These are phyloP conservation scores for Endotrypanum monterogeii DNA, from an alignment of 208 protist genomes.

Conservation along the genomic window DNA sequence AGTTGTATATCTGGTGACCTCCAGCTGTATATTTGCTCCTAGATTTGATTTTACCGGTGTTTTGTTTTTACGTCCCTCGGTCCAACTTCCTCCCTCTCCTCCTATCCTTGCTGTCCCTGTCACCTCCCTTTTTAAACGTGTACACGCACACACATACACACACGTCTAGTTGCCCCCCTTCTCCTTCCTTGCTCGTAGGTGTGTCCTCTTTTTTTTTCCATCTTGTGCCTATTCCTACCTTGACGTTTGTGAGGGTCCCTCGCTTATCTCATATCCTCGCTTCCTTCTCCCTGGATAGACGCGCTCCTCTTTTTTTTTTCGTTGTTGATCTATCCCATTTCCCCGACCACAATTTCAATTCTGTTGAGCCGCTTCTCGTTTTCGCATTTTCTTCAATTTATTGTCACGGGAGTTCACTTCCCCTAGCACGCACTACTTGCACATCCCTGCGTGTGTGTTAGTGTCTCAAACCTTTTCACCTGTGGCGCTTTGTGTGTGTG, in stretches of 20 bases:
- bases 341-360: too few relatives aligned
- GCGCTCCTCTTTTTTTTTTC: neutral
- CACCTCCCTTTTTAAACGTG: neutral
- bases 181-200: neutral
- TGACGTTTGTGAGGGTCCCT: neutral
- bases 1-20: too few relatives aligned
- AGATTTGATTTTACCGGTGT: neutral
- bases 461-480: too few relatives aligned
- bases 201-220: neutral
- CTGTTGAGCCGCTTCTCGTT: too few relatives aligned
- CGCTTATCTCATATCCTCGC: neutral
- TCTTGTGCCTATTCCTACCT: neutral
- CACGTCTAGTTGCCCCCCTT: too few relatives aligned
- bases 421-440: too few relatives aligned
- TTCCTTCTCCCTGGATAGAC: neutral
- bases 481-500: too few relatives aligned
- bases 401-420: too few relatives aligned
- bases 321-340: neutral
- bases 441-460: too few relatives aligned
- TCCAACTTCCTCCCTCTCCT: too few relatives aligned
- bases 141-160: conserved; percentile 1
- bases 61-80: neutral
- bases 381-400: too few relatives aligned
- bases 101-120: neutral
- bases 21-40: too few relatives aligned